Base-by-base conservation (phyloP, 371 early-diverging fungal species). In the Mortierella polycephala region DNA sequence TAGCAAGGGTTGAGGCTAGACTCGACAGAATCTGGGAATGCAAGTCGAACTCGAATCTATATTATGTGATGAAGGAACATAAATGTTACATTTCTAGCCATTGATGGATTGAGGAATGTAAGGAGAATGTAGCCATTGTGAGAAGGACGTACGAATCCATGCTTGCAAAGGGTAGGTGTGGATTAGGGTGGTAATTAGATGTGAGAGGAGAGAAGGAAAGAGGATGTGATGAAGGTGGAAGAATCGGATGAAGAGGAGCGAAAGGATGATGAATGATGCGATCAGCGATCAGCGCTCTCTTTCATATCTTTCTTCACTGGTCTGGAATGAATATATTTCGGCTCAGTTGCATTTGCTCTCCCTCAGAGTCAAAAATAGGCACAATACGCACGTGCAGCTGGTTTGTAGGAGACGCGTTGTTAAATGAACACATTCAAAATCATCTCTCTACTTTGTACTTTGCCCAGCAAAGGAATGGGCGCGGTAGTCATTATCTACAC, bases 21-120 rank as follows among this genome's bases (percentile, higher is more conserved):
- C 71, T 76, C 59, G 77, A 71, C 46, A 76, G 67, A 45, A 80
- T 80, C 53, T 70, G 74, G 13, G 81, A 62, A 51, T 80, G 81
- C 74, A 80, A 56, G 53, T 80, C 81, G 64, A 73, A 74, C 37
- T 73, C 81, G 30, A 80, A 14, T 0, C 66, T 61, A 68, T n/a
- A 20, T 13, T 14, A 52, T 16, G 20, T 51, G 18, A 12, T 46
- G 50, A 55, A 23, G 18, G 30, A 30, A 30, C 4, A 30, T 30
- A 30, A 30, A 30, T 30, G 30, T 30, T 30, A 30, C 30, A 2
- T 30, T 30, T 30, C 30, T 30, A 4, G 4, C 30, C 30, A 30
- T 1, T 30, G 4, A 30, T 30, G 30, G 30, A 30, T 30, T 30
- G 30, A 30, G 30, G 30, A 37, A 30, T 14, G 55, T 30, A 55